phyloP scores from a whole-genome alignment of 176 grass and related monocot species.

The Canna indica region DNA sequence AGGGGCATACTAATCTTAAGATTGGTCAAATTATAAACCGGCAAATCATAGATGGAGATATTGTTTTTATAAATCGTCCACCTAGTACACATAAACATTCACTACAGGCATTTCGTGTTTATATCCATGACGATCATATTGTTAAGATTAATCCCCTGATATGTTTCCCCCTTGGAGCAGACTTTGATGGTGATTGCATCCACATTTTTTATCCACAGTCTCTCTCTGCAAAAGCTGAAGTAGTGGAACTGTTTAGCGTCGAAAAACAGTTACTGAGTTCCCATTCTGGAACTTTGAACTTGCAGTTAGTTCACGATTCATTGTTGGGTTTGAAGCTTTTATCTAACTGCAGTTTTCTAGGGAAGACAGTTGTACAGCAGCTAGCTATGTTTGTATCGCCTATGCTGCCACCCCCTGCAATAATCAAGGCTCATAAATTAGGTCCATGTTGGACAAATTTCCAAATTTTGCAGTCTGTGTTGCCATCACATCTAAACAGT shows the following conservation, averaged over 20 bases:
- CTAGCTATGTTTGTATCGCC: slow-evolving; percentile 53
- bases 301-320: slow-evolving; percentile 63
- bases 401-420: slow-evolving; percentile 40
- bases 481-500: slow-evolving; percentile 43
- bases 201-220: slow-evolving; percentile 93
- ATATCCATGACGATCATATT: slow-evolving; percentile 77
- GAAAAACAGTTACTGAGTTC: slow-evolving; percentile 61
- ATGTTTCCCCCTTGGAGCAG: slow-evolving; percentile 67
- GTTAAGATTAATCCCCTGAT: slow-evolving; percentile 93
- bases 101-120: slow-evolving; percentile 79
- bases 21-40: slow-evolving; percentile 65
- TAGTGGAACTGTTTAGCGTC: slow-evolving; percentile 81
- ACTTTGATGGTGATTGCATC: slow-evolving; percentile 89
- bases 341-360: slow-evolving; percentile 32
- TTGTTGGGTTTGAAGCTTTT: slow-evolving; percentile 62
- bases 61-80: slow-evolving; percentile 86
- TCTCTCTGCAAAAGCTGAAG: slow-evolving; percentile 87
- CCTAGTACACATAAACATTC: slow-evolving; percentile 94
- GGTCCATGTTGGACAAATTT: slow-evolving; percentile 40
- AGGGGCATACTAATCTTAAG: slow-evolving; percentile 72
- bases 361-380: slow-evolving; percentile 47
- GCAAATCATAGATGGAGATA: slow-evolving; percentile 77
- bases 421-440: slow-evolving; percentile 35
- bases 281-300: slow-evolving; percentile 61
- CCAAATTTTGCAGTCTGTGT: slow-evolving; percentile 67